Conservation (phyloP, 108 stramenopile species). For the Fragilaria radians region DNA sequence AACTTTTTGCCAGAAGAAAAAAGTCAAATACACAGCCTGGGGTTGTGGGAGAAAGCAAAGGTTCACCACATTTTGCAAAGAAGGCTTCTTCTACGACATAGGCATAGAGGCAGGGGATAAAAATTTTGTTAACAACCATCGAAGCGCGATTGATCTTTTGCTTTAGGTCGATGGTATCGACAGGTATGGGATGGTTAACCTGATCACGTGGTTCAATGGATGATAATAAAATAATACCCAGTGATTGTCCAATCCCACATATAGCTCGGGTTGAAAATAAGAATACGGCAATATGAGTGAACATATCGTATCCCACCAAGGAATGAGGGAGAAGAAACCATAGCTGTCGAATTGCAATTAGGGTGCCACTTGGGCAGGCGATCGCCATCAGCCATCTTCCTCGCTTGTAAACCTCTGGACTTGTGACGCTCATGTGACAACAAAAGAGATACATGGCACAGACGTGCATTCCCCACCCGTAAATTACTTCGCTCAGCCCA, state of each 20-base stretch:
- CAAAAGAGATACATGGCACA: conserved; percentile 1
- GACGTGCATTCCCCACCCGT: conserved; percentile 9
- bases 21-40: not conserved
- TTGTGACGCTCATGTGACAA: conserved; percentile 2
- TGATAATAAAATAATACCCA: not conserved
- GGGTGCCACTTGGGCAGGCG: conserved; percentile 4
- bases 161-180: not conserved
- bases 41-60: not conserved
- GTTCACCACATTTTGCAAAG: not conserved
- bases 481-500: not conserved
- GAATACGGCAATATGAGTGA: not conserved
- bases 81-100: not conserved
- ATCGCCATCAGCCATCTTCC: not conserved
- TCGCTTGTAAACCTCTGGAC: conserved; percentile 2
- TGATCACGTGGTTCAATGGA: not conserved
- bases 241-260: not conserved
- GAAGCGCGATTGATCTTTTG: not conserved
- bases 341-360: conserved; percentile 3
- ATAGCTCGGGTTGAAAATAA: not conserved
- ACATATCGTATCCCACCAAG: not conserved
- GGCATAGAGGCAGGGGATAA: not conserved
- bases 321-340: not conserved
- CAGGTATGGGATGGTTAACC: not conserved
- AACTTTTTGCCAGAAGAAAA: not conserved
- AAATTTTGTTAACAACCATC: not conserved